Base-by-base conservation (phyloP, 2,329 filamentous ascomycete species). In the Podosphaera aphanis region DNA sequence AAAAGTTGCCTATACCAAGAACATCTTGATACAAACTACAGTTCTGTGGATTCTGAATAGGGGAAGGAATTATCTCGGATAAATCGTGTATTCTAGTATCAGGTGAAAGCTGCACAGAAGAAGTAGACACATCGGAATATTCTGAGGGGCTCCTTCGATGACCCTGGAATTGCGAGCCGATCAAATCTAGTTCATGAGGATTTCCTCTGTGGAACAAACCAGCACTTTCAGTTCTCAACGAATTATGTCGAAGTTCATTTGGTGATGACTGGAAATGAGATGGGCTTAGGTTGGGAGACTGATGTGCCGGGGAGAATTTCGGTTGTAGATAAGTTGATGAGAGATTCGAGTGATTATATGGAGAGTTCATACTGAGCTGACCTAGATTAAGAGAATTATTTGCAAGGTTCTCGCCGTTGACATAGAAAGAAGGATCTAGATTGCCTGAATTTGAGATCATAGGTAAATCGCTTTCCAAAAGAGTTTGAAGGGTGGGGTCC, bases 61-160 rank as follows among this genome's bases (percentile, higher is more conserved):
- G 88, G 6, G 86, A 94, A 49, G 83, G 78, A 47, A 79, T 70
- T 50, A 74, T 66, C 18, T 93, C 85, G 56, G 93, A 92, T 51
- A 67, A 74, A 55, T 94, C 86, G 49, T 80, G 71, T 53, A 79
- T 79, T 23, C 71, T 72, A 47, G 93, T 64, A 57, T 83, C 84
- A 2, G 88, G 88, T 16, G 88, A 94, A 20, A 78, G 81, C 19
- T 82, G 77, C 15, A 78, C 82, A 16, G 84, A 93, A 4, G 79
- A 93, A 10, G 90, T 77, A 4, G 79, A 93, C 5, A 93, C 78
- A 53, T 94, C 88, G 2, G 85, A 93, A 56, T 79, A 84, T 54
- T 94, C 88, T n/a, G 86, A 94, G 1, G 83, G 82, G 33, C 74
- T 77, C 56, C 86, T 75, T 54, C 85, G 73, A 59, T 94, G 88